phyloP scores from a whole-genome alignment of 208 protist genomes.

The Trypanosoma congolense region DNA sequence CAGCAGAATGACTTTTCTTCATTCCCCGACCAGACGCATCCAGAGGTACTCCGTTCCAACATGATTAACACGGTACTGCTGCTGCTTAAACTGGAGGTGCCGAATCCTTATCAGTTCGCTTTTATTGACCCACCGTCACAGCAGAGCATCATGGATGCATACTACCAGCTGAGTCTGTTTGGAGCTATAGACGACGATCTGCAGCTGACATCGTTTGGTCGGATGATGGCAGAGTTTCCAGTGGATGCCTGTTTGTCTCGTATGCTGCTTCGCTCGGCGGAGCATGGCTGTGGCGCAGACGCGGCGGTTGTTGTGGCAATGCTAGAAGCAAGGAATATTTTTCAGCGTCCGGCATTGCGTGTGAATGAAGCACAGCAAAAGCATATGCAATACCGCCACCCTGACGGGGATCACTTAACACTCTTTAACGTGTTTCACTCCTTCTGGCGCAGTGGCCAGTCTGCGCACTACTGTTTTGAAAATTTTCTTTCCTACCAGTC shows the following conservation, averaged over 20 bases:
- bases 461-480: slow-evolving; percentile 55
- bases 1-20: slow-evolving; percentile 75
- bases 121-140: slow-evolving; percentile 97
- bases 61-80: slow-evolving; percentile 93
- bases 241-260: slow-evolving; percentile 92
- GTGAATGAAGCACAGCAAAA: slow-evolving; percentile 38
- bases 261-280: slow-evolving; percentile 78
- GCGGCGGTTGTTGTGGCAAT: slow-evolving; percentile 84
- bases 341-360: slow-evolving; percentile 34
- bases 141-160: slow-evolving; percentile 94
- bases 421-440: slow-evolving; percentile 80
- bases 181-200: slow-evolving; percentile 97
- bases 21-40: slow-evolving; percentile 80
- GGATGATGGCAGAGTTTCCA: slow-evolving; percentile 63
- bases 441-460: slow-evolving; percentile 37
- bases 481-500: slow-evolving; percentile 66
- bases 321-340: slow-evolving; percentile 73
- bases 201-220: slow-evolving; percentile 63
- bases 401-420: slow-evolving; percentile 77
- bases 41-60: slow-evolving; percentile 97
- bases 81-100: slow-evolving; percentile 95
- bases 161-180: slow-evolving; percentile 96
- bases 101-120: slow-evolving; percentile 94
- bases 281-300: slow-evolving; percentile 76
- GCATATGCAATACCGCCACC: slow-evolving; percentile 39